Percentiles rank a stretch among this genome's conserved stretches.
These are phyloP conservation scores for Cynanchum wilfordii DNA, from an alignment of 257 asterid genomes.

Conservation along the genomic window DNA sequence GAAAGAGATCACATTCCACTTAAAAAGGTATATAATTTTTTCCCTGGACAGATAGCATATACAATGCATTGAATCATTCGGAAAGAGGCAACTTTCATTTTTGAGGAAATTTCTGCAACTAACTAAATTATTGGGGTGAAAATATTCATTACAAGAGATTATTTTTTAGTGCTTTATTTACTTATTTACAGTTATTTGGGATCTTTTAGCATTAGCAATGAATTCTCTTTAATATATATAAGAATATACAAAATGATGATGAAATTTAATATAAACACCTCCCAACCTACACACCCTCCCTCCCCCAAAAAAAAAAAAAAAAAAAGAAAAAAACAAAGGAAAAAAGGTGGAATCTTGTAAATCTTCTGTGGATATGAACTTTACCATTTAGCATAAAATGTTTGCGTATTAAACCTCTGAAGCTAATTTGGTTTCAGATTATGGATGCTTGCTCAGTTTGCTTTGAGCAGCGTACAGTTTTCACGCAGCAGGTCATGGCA, in stretches of 20 bases:
- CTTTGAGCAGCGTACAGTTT: constrained; percentile 99
- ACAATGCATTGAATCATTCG: background rate
- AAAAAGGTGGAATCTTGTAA: background rate
- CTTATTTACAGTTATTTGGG: background rate
- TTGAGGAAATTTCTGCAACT: background rate
- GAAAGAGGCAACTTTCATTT: background rate
- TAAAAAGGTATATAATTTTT: constrained; percentile 54
- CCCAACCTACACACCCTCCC: too few relatives aligned
- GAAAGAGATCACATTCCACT: constrained; percentile 85
- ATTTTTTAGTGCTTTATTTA: background rate
- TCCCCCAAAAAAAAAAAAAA: background rate
- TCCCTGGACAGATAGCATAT: background rate
- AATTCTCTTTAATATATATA: background rate
- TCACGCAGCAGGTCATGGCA: constrained; percentile 89
- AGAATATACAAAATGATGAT: background rate
- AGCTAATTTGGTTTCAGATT: constrained; percentile 45
- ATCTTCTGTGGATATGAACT: background rate
- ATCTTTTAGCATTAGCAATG: background rate
- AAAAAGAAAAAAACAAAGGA: background rate
- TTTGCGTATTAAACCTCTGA: constrained; percentile 1
- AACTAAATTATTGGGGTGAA: background rate
- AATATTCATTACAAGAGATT: background rate
- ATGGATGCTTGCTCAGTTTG: constrained; percentile 97
- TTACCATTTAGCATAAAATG: background rate
- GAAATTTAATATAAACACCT: background rate